Conservation (phyloP, 805 yeast species). For the Torulaspora indica region DNA sequence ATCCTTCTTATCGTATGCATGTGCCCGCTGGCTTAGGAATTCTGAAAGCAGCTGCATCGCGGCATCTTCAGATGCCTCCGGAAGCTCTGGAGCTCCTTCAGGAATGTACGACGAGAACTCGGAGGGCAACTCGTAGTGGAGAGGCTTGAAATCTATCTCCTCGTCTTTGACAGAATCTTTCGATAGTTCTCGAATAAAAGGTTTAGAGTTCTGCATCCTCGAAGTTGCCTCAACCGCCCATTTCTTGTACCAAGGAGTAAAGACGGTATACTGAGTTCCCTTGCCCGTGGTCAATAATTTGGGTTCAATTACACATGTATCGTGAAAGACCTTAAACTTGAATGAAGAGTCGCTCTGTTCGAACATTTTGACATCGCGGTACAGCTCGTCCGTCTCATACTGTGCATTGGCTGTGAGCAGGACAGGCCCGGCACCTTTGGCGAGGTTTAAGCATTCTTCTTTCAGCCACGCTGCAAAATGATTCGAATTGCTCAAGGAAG, state of each 20-base stretch:
- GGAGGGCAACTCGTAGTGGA: constrained; percentile 19
- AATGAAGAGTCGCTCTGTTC: constrained; percentile 9
- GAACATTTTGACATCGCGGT: constrained; percentile 22
- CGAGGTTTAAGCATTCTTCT: constrained; percentile 14
- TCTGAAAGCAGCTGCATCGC: constrained; percentile 19
- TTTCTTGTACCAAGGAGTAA: constrained; percentile 46
- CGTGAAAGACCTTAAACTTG: constrained; percentile 34
- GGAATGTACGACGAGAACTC: constrained; percentile 21
- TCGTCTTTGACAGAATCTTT: constrained; percentile 9
- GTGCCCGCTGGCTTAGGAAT: constrained; percentile 15
- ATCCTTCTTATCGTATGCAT: constrained; percentile 23
- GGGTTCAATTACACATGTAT: constrained; percentile 43
- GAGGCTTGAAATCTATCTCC: constrained; percentile 10
- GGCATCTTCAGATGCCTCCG: constrained; percentile 20
- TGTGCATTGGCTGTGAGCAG: constrained; percentile 33
- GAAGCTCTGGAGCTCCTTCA: constrained; percentile 9
- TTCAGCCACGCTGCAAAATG: constrained; percentile 26
- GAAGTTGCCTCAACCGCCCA: constrained; percentile 31
- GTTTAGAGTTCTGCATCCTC: not conserved
- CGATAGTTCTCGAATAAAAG: not conserved
- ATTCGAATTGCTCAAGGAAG: constrained; percentile 15
- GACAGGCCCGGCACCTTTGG: constrained; percentile 11
- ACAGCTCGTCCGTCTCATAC: constrained; percentile 37
- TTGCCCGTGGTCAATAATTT: constrained; percentile 39
- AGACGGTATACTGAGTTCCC: constrained; percentile 44